phyloP scores from a whole-genome alignment of 2,329 filamentous ascomycete species.

The Claviceps pazoutovae region DNA sequence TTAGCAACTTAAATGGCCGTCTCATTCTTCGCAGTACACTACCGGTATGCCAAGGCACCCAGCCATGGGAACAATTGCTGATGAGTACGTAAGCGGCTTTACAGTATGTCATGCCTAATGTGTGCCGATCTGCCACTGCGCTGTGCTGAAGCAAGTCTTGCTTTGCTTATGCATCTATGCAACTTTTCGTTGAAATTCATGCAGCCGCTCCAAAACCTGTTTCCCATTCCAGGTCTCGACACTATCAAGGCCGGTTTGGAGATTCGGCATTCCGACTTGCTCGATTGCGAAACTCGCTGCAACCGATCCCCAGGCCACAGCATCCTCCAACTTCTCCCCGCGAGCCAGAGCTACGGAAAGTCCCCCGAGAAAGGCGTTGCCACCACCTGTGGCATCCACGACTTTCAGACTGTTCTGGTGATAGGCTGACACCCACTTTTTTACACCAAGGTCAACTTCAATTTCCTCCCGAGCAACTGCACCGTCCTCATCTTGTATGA shows the following conservation, averaged over 20 bases:
- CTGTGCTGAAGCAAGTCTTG: neutral
- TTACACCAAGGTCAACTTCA: slow-evolving; percentile 48
- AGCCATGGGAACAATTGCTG: neutral
- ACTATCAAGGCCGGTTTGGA: slow-evolving; percentile 31
- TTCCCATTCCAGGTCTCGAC: slow-evolving; percentile 49
- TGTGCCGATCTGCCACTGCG: neutral
- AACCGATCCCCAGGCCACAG: slow-evolving; percentile 64
- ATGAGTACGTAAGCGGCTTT: neutral
- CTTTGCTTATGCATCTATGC: neutral
- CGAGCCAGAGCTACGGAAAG: slow-evolving; percentile 44
- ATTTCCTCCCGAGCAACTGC: slow-evolving; percentile 42
- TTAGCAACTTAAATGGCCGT: neutral
- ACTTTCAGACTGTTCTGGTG: slow-evolving; percentile 44
- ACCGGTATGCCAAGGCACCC: too few relatives aligned
- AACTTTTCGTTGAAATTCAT: slow-evolving; percentile 25
- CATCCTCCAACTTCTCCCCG: slow-evolving; percentile 49
- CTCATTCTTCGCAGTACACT: neutral
- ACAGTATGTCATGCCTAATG: neutral
- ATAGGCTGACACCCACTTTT: slow-evolving; percentile 68
- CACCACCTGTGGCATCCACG: slow-evolving; percentile 86
- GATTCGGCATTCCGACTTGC: slow-evolving; percentile 68
- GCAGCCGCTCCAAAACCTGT: slow-evolving; percentile 36
- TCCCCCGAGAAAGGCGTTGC: slow-evolving; percentile 73
- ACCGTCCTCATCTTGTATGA: slow-evolving; percentile 40
- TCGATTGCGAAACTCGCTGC: slow-evolving; percentile 90